Conservation (phyloP, 257 asterid species). For the Solanum dulcamara region DNA sequence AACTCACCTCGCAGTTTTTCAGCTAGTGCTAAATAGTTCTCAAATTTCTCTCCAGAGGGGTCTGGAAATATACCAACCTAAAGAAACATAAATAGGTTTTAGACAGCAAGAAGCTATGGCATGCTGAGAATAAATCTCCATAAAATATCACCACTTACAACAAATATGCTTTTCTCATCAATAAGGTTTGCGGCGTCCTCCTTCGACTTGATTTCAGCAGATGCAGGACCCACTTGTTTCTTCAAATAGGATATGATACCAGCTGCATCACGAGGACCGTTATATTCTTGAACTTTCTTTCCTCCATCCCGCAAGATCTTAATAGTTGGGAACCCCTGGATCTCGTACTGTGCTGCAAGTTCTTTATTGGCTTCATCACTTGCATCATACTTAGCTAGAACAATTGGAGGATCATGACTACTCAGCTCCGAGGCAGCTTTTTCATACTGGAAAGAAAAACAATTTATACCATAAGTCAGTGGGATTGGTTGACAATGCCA, state of each 20-base stretch:
- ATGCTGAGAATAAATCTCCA: neutral
- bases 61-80: conserved; percentile 76
- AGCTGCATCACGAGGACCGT: conserved; percentile 81
- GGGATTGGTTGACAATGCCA: neutral
- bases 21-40: conserved; percentile 46
- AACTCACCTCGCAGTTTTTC: conserved; percentile 67
- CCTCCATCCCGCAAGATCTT: conserved; percentile 80
- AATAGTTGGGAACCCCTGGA: conserved; percentile 77
- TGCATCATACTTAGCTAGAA: conserved; percentile 70
- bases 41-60: conserved; percentile 54
- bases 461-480: neutral
- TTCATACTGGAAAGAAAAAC: conserved; percentile 39
- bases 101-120: neutral
- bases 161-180: conserved; percentile 42
- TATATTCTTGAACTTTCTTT: conserved; percentile 46
- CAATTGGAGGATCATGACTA: conserved; percentile 59
- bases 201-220: conserved; percentile 54
- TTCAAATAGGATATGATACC: conserved; percentile 64
- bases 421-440: conserved; percentile 66
- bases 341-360: conserved; percentile 33
- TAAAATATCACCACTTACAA: conserved; percentile 31
- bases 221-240: conserved; percentile 81
- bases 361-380: conserved; percentile 46
- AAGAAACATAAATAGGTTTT: neutral
- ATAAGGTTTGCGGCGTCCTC: conserved; percentile 44